Conservation (phyloP, 768 basidiomycete genomes). For the Leccinellum albellum region DNA sequence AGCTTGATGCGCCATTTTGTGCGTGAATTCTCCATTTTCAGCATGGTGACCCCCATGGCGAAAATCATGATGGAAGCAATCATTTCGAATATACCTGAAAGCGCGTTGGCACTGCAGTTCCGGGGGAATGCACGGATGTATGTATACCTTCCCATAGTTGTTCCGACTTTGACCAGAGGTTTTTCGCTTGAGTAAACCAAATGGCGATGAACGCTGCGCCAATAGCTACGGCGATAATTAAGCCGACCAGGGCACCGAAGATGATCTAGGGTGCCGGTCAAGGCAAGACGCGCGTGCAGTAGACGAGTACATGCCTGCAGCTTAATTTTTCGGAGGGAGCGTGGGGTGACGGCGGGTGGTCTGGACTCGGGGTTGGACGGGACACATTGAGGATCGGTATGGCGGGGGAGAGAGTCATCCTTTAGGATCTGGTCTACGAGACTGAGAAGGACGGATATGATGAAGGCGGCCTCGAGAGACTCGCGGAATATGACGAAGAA, state of each 20-base stretch:
- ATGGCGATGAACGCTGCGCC: conserved; percentile 92
- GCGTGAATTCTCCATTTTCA: conserved; percentile 91
- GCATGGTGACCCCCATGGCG: conserved; percentile 90
- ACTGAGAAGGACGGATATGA: conserved; percentile 87
- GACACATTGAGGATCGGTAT: neutral
- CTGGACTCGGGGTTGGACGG: conserved; percentile 19
- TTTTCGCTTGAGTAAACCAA: conserved; percentile 87
- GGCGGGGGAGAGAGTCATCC: conserved; percentile 9
- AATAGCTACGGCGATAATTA: conserved; percentile 76
- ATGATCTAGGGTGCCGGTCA: conserved; percentile 53
- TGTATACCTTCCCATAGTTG: conserved; percentile 84
- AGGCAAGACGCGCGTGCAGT: neutral
- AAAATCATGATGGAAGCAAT: conserved; percentile 81
- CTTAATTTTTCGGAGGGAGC: conserved; percentile 64
- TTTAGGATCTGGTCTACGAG: conserved; percentile 83
- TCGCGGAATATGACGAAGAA: conserved; percentile 97
- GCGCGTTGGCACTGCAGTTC: neutral
- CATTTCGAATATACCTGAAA: conserved; percentile 61
- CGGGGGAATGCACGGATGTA: neutral
- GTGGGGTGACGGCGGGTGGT: conserved; percentile 33
- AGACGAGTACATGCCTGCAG: conserved; percentile 45
- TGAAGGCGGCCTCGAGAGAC: conserved; percentile 88
- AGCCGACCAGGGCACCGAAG: conserved; percentile 66
- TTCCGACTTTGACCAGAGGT: conserved; percentile 85
- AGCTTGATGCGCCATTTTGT: conserved; percentile 95